Percentiles rank a stretch among this genome's conserved stretches.
Evolutionary conservation across 495 filamentous ascomycete genomes (phyloP).

Genomic region (Aspergillus wentii): DNA sequence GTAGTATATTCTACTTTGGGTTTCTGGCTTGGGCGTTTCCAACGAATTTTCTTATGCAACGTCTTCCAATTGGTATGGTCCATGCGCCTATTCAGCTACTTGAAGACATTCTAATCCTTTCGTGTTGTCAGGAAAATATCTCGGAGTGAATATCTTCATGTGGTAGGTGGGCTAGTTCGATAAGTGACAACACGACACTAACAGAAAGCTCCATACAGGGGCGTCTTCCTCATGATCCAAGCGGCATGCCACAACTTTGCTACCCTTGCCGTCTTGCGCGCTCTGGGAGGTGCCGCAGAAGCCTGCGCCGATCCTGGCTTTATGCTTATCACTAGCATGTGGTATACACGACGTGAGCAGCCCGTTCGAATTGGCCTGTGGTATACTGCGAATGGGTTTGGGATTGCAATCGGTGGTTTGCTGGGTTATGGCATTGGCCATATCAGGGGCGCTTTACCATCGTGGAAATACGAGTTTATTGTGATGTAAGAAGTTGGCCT

Average conservation of each 20-base stretch:
- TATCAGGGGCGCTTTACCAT: constrained; percentile 46
- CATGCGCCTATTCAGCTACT: not conserved
- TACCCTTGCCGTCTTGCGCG: constrained; percentile 48
- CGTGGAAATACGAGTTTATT: constrained; percentile 55
- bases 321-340: constrained; percentile 39
- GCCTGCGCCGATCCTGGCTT: constrained; percentile 41
- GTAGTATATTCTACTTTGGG: constrained; percentile 46
- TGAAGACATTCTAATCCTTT: constrained; percentile 2
- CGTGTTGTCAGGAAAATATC: constrained; percentile 42
- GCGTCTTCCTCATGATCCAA: constrained; percentile 52
- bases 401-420: constrained; percentile 54
- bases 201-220: constrained; percentile 26
- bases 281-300: constrained; percentile 49
- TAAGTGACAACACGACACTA: not conserved
- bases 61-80: constrained; percentile 46
- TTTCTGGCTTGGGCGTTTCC: constrained; percentile 48
- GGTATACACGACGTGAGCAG: constrained; percentile 52
- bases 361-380: constrained; percentile 55
- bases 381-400: constrained; percentile 57
- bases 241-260: constrained; percentile 50
- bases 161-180: constrained; percentile 28
- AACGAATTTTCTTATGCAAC: constrained; percentile 51
- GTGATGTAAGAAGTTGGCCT: constrained; percentile 33
- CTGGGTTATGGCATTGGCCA: constrained; percentile 56
- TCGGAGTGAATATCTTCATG: constrained; percentile 54